Percentiles rank a stretch among this genome's conserved stretches.
Conservation (phyloP, 2,329 filamentous ascomycete species). For the Colletotrichum higginsianum region DNA sequence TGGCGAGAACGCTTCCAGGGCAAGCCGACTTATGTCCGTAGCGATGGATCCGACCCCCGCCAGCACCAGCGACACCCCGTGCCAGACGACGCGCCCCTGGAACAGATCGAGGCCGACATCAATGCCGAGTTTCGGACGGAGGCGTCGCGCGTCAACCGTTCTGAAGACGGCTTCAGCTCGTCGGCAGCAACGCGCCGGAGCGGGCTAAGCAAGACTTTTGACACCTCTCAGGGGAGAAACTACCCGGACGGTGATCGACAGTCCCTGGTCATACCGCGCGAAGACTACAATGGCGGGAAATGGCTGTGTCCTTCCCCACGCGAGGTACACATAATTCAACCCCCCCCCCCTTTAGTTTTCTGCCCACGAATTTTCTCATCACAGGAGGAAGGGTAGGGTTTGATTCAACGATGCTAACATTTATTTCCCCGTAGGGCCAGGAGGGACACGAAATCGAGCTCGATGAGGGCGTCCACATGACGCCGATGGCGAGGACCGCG, state of each 20-base stretch:
- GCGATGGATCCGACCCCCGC: conserved; percentile 23
- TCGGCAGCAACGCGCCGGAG: conserved; percentile 17
- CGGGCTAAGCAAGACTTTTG: conserved; percentile 20
- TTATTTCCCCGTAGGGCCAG: not conserved
- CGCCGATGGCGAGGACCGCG: conserved; percentile 5
- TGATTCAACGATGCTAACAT: not conserved
- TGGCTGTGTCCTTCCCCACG: conserved; percentile 10
- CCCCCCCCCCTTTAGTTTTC: too few species aligned
- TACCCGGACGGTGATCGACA: conserved; percentile 8
- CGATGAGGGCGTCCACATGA: conserved; percentile 25
- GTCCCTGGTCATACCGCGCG: conserved; percentile 23
- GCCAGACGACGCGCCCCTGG: conserved; percentile 3
- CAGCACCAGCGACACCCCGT: not conserved
- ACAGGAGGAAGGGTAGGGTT: too few species aligned
- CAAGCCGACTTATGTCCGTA: conserved; percentile 33
- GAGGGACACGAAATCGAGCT: conserved; percentile 15
- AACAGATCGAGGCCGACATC: conserved; percentile 3
- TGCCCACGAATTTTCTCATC: too few species aligned
- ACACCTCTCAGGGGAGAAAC: not conserved
- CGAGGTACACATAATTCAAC: conserved; percentile 1
- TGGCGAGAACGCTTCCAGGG: conserved; percentile 35
- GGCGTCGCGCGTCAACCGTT: conserved; percentile 9
- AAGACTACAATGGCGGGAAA: conserved; percentile 17
- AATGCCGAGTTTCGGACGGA: conserved; percentile 8
- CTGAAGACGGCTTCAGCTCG: conserved; percentile 11